Evolutionary conservation across 352 stramenopile genomes (phyloP), one percentile per base, ranked within the genome.

Genomic region (Pythium apleroticum): DNA sequence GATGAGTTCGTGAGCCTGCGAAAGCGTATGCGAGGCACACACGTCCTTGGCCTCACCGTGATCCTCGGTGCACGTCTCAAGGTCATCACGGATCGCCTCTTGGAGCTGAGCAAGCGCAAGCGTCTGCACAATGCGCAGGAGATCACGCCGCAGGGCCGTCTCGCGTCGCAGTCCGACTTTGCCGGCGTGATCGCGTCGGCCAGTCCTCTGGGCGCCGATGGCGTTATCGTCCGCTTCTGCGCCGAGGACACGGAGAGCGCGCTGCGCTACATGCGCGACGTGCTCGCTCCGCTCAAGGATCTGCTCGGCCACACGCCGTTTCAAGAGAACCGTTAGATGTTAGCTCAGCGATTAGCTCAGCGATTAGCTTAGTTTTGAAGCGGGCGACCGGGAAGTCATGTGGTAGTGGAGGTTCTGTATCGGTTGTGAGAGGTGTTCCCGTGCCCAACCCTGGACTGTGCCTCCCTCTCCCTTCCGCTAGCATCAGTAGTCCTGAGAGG

Each of bases 141-240:
- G 27, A 90, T 92, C 61, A 90, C 85, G 8, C 84, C 85, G 31
- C 82, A 89, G 66, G 86, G 85, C 2, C 81, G 81, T 0, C 72
- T 93, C 28, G 65, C 72, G 7, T 70, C 80, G 30, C 64, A 74
- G 10, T 76, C 74, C 48, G 77, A 76, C 0, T 83, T 79, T 57
- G 60, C 71, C 0, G 78, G 77, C 10, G 84, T 95, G 11, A 78
- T 90, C 41, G 72, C 82, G 4, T 91, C 85, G n/a, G 80, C 86
- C 48, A 95, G 87, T 65, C 80, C 85, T 2, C 64, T 95, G n/a
- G 69, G 68, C 5, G 25, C 45, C 7, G 76, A 82, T 43, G 81
- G 84, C 25, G 84, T 90, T 11, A 90, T 93, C 54, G 74, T 91
- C 20, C 84, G 87, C 28, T 88, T 95, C 39, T 87, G 76, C 58